phyloP scores from a whole-genome alignment of 768 basidiomycete species.

The Trametes meyenii region DNA sequence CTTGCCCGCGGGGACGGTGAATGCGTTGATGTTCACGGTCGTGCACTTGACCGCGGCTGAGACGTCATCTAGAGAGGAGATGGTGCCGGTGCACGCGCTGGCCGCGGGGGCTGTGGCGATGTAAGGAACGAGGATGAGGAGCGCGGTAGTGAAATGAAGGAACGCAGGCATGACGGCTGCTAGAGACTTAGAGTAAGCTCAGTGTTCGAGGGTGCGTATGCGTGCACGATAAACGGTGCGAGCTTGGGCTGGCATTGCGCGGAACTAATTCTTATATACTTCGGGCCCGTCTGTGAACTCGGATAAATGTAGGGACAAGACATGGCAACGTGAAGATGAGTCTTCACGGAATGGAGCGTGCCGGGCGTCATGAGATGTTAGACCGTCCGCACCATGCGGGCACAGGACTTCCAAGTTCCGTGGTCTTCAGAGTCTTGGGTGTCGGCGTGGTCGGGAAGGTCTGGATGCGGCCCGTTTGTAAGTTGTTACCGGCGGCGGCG shows the following conservation, averaged over 20 bases:
- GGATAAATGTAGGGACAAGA: neutral
- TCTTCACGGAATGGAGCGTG: neutral
- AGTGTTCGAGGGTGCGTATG: neutral
- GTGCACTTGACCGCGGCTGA: slow-evolving; percentile 54
- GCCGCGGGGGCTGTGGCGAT: slow-evolving; percentile 11
- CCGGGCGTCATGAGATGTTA: neutral
- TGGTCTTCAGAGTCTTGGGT: neutral
- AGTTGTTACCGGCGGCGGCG: too few species aligned
- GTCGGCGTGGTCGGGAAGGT: neutral
- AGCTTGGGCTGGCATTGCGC: neutral
- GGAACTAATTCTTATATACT: neutral
- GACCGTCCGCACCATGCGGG: neutral
- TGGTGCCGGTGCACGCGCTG: slow-evolving; percentile 49
- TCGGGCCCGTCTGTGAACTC: neutral
- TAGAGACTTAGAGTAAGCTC: neutral
- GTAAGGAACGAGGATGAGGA: slow-evolving; percentile 13
- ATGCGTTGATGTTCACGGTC: slow-evolving; percentile 56
- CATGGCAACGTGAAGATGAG: neutral
- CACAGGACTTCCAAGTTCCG: neutral
- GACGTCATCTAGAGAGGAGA: slow-evolving; percentile 57
- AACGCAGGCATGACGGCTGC: slow-evolving; percentile 10
- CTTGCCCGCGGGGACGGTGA: slow-evolving; percentile 59
- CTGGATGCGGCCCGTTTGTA: too few species aligned
- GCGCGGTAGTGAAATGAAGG: slow-evolving; percentile 11
- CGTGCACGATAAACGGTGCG: neutral